Evolutionary conservation across 2,329 filamentous ascomycete species (phyloP).

Genomic region (Orbilia javanica): DNA sequence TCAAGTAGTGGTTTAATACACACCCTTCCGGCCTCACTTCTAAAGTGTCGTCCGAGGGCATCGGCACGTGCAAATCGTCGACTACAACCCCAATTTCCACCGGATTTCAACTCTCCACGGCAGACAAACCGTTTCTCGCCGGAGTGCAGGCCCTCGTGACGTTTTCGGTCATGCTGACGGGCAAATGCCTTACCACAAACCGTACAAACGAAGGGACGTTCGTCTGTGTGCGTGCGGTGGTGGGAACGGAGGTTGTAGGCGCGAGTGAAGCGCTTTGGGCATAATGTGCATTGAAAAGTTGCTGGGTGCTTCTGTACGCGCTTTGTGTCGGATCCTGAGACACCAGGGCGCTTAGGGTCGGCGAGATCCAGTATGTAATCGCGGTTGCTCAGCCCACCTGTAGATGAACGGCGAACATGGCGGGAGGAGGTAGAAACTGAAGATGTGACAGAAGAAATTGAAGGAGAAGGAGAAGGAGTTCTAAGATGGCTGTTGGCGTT

Average conservation of each 20-base stretch:
- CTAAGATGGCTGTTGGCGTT: constrained; percentile 63
- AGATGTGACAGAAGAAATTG: constrained; percentile 59
- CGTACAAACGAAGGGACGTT: constrained; percentile 95
- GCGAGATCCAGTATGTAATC: constrained; percentile 91
- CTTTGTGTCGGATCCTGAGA: constrained; percentile 74
- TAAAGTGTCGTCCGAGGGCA: constrained; percentile 92
- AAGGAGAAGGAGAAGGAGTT: constrained; percentile 67
- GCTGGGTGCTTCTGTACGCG: constrained; percentile 97
- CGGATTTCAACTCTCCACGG: constrained; percentile 86
- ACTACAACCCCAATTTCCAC: constrained; percentile 90
- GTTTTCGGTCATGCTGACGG: constrained; percentile 95
- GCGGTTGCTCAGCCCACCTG: constrained; percentile 71
- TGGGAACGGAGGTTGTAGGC: constrained; percentile 97
- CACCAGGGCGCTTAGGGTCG: constrained; percentile 77
- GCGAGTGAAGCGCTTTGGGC: constrained; percentile 94
- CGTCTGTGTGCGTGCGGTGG: constrained; percentile 94
- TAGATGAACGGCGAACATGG: constrained; percentile 68
- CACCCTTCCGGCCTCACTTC: constrained; percentile 92
- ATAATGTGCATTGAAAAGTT: constrained; percentile 93
- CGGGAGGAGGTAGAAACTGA: constrained; percentile 63
- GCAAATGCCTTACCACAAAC: constrained; percentile 98
- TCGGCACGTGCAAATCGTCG: constrained; percentile 94
- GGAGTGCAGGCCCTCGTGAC: constrained; percentile 94
- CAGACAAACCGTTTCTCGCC: constrained; percentile 99
- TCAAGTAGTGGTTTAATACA: constrained; percentile 98